Conservation (phyloP, 192 early-diverging fungal species). For the Umbelopsis isabellina region DNA sequence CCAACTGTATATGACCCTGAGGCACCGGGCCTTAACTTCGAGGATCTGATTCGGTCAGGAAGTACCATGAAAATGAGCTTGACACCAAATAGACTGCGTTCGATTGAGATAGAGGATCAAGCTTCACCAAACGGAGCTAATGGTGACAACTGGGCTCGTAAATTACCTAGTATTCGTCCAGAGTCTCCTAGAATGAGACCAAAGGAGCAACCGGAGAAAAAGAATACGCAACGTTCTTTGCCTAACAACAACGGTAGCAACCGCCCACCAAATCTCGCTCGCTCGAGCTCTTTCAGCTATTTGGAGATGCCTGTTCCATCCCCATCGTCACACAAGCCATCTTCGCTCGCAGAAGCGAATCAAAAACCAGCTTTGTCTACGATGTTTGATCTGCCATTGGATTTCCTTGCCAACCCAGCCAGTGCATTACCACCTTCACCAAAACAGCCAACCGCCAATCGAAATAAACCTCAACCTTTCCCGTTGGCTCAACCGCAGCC, state of each 20-base stretch:
- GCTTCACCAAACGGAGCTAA: background rate
- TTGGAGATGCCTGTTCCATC: slow-evolving; percentile 1
- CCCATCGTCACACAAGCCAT: background rate
- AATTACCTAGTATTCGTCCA: slow-evolving; percentile 5
- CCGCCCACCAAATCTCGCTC: background rate
- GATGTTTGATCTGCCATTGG: slow-evolving; percentile 15
- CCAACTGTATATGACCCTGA: slow-evolving; percentile 25
- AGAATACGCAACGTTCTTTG: background rate
- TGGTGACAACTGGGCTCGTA: slow-evolving; percentile 13
- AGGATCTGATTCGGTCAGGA: slow-evolving; percentile 54
- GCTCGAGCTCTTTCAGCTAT: slow-evolving; percentile 5
- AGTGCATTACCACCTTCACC: slow-evolving; percentile 6
- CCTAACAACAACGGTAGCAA: background rate
- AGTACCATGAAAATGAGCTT: slow-evolving; percentile 61
- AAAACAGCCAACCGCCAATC: background rate
- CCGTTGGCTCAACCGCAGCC: background rate
- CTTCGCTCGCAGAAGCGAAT: background rate
- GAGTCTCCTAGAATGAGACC: slow-evolving; percentile 2
- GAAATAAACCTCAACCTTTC: background rate
- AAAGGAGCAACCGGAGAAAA: background rate
- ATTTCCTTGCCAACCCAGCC: background rate
- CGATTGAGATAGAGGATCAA: slow-evolving; percentile 50
- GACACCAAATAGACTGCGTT: slow-evolving; percentile 62
- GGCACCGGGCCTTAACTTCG: slow-evolving; percentile 43
- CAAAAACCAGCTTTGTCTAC: slow-evolving; percentile 11